Percentiles rank a stretch among this genome's conserved stretches.
Conservation (phyloP, 129 eudicot species). For the Heracleum sosnowskyi region DNA sequence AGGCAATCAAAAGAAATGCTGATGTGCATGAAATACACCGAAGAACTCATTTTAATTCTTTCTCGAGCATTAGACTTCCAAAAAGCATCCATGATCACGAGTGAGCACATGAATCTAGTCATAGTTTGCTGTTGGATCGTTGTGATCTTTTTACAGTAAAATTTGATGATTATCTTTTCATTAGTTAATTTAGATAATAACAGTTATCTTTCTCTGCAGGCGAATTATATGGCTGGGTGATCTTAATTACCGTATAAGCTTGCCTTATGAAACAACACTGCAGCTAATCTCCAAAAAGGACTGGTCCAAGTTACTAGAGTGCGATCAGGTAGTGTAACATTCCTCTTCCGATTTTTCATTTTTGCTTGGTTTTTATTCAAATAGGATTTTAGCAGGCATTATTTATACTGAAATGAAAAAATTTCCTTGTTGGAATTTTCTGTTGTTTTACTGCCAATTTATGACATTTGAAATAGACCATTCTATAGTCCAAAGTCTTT, state of each 20-base stretch:
- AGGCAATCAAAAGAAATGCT: slow-evolving; percentile 66
- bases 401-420: not conserved
- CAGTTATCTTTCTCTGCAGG: slow-evolving; percentile 32
- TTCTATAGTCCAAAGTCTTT: not conserved
- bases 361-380: not conserved
- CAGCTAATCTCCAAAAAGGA: slow-evolving; percentile 64
- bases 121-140: not conserved
- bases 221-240: slow-evolving; percentile 93
- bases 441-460: not conserved
- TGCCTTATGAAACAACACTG: slow-evolving; percentile 66
- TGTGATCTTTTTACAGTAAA: slow-evolving; percentile 1
- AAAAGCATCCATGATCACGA: slow-evolving; percentile 74
- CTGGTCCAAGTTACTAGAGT: slow-evolving; percentile 63
- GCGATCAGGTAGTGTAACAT: slow-evolving; percentile 59
- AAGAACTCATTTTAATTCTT: slow-evolving; percentile 62
- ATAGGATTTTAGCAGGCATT: not conserved
- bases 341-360: not conserved
- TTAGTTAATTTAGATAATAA: not conserved
- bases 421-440: not conserved
- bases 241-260: slow-evolving; percentile 83
- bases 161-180: not conserved
- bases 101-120: slow-evolving; percentile 37
- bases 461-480: not conserved
- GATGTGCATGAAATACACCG: slow-evolving; percentile 91
- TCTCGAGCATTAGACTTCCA: slow-evolving; percentile 48